phyloP scores from a whole-genome alignment of 495 filamentous ascomycete species.

The Letharia lupina region DNA sequence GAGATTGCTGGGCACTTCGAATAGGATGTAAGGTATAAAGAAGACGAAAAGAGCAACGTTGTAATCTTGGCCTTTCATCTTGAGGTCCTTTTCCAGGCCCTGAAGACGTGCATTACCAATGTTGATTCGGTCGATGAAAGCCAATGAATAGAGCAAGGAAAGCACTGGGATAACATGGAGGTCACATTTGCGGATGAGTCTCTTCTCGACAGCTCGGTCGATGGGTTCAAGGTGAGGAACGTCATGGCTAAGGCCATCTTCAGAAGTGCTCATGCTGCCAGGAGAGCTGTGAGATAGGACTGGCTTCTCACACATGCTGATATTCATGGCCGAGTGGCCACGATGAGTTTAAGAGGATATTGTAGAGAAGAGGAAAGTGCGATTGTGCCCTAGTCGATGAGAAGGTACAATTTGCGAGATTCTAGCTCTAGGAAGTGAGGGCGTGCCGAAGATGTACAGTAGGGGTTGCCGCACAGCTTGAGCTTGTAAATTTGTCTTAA shows the following conservation, averaged over 20 bases:
- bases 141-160: slow-evolving; percentile 34
- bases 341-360: too few relatives aligned
- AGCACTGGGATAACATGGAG: slow-evolving; percentile 36
- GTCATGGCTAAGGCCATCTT: slow-evolving; percentile 5
- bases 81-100: slow-evolving; percentile 51
- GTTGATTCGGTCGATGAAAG: slow-evolving; percentile 46
- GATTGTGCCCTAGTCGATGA: not conserved
- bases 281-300: slow-evolving; percentile 5
- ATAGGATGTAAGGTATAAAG: slow-evolving; percentile 58
- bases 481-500: not conserved
- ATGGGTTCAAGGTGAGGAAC: slow-evolving; percentile 13
- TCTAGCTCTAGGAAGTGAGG: not conserved
- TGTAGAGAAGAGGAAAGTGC: not conserved
- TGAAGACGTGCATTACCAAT: slow-evolving; percentile 57
- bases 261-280: slow-evolving; percentile 8
- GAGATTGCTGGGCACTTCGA: slow-evolving; percentile 59
- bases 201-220: slow-evolving; percentile 30
- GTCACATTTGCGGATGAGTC: slow-evolving; percentile 35
- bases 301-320: slow-evolving; percentile 11
- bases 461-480: not conserved
- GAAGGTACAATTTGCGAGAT: not conserved
- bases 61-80: slow-evolving; percentile 46
- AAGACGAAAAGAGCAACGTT: slow-evolving; percentile 58
- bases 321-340: slow-evolving; percentile 7
- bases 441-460: not conserved